phyloP scores from a whole-genome alignment of 495 filamentous ascomycete genomes.

The Apodospora peruviana region DNA sequence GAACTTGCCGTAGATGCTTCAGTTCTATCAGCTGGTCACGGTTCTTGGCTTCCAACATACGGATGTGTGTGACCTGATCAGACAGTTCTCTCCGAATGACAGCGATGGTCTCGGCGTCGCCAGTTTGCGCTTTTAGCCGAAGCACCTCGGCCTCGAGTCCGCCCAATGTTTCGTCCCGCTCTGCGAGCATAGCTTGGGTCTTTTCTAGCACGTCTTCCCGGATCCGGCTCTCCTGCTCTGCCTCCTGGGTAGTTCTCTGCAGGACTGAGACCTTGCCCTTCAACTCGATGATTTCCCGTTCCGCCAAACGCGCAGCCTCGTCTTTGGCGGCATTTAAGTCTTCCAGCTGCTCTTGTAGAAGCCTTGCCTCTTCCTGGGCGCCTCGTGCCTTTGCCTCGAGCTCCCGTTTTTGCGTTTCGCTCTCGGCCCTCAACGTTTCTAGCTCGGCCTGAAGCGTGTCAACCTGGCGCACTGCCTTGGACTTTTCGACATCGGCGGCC shows the following conservation, averaged over 20 bases:
- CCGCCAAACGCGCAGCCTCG: slow-evolving; percentile 62
- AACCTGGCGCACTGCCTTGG: slow-evolving; percentile 62
- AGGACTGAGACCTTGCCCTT: slow-evolving; percentile 64
- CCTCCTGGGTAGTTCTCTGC: slow-evolving; percentile 60
- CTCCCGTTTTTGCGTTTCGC: slow-evolving; percentile 53
- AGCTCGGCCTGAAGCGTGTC: slow-evolving; percentile 67
- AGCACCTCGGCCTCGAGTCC: slow-evolving; percentile 77
- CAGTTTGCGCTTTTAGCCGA: slow-evolving; percentile 73
- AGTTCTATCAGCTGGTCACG: slow-evolving; percentile 77
- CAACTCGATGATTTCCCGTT: slow-evolving; percentile 65
- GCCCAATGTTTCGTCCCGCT: slow-evolving; percentile 64
- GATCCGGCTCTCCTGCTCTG: slow-evolving; percentile 64
- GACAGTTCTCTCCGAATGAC: slow-evolving; percentile 79
- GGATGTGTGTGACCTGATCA: slow-evolving; percentile 86
- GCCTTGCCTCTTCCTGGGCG: slow-evolving; percentile 65
- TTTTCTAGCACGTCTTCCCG: slow-evolving; percentile 57
- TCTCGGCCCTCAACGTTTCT: slow-evolving; percentile 47
- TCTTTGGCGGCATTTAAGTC: slow-evolving; percentile 68
- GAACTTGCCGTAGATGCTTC: slow-evolving; percentile 67
- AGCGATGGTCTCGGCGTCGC: slow-evolving; percentile 73
- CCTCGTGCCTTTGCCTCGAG: slow-evolving; percentile 68
- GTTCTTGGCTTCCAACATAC: slow-evolving; percentile 71
- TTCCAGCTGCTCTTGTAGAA: slow-evolving; percentile 69
- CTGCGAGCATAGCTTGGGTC: slow-evolving; percentile 58
- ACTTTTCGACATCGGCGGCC: slow-evolving; percentile 62